A percentile compares a stretch with the other conserved stretches of the same genome.
phyloP scores from a whole-genome alignment of 257 asterid species.

The Solanum acaule region DNA sequence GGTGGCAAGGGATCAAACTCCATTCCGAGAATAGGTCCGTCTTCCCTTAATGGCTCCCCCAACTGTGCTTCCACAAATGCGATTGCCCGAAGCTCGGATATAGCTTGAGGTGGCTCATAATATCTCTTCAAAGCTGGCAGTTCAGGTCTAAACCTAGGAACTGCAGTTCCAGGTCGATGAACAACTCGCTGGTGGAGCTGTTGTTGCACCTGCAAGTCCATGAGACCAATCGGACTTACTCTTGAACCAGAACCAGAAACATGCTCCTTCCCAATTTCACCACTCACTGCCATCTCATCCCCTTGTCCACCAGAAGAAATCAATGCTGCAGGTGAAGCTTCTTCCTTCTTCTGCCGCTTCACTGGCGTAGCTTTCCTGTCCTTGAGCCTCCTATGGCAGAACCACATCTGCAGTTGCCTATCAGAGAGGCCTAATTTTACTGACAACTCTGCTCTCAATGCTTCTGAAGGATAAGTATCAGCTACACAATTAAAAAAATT shows the following conservation, averaged over 20 bases:
- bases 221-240: conserved; percentile 23
- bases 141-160: conserved; percentile 57
- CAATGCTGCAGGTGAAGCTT: conserved; percentile 24
- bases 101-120: conserved; percentile 67
- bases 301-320: conserved; percentile 30
- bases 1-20: conserved; percentile 95
- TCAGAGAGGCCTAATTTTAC: conserved; percentile 70
- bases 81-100: conserved; percentile 70
- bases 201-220: conserved; percentile 8
- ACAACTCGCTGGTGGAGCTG: conserved; percentile 27
- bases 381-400: conserved; percentile 88
- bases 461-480: conserved; percentile 79
- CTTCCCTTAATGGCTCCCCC: conserved; percentile 77
- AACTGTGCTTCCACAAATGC: conserved; percentile 79
- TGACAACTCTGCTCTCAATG: conserved; percentile 67
- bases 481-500: conserved; percentile 23
- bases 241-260: conserved; percentile 26
- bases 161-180: conserved; percentile 68
- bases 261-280: conserved; percentile 29
- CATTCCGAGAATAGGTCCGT: conserved; percentile 92
- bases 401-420: conserved; percentile 96
- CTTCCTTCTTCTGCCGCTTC: conserved; percentile 39
- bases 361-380: conserved; percentile 51
- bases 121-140: conserved; percentile 50
- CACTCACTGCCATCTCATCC: conserved; percentile 16